These are phyloP conservation scores for Aspergillus coremiiformis DNA, from an alignment of 495 filamentous ascomycete species.

Conservation along the genomic window DNA sequence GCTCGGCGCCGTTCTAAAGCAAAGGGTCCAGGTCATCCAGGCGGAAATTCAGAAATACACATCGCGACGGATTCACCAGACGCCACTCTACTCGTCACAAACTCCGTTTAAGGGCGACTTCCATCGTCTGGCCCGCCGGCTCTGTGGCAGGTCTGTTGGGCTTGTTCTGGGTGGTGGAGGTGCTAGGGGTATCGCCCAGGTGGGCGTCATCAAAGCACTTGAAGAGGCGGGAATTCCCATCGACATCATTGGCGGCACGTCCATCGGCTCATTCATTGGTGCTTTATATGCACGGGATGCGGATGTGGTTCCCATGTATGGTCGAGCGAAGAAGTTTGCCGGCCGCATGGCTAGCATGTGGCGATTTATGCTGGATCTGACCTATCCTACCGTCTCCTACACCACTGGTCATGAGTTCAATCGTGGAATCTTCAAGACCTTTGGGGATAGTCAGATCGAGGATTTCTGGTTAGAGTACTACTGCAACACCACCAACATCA, in stretches of 20 bases:
- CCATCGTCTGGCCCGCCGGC: conserved; percentile 79
- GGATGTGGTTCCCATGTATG: conserved; percentile 94
- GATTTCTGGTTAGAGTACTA: conserved; percentile 99
- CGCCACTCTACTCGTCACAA: conserved; percentile 82
- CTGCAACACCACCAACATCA: conserved; percentile 98
- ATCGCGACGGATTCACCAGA: conserved; percentile 73
- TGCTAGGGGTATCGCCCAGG: conserved; percentile 81
- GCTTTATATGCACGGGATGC: conserved; percentile 93
- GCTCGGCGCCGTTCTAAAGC: conserved; percentile 79
- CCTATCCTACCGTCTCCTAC: conserved; percentile 90
- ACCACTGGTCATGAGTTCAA: conserved; percentile 99
- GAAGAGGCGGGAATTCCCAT: conserved; percentile 96
- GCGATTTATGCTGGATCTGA: conserved; percentile 91
- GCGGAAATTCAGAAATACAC: conserved; percentile 98
- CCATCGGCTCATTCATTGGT: conserved; percentile 96
- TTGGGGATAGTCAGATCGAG: conserved; percentile 93
- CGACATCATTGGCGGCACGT: conserved; percentile 92
- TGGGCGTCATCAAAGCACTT: conserved; percentile 89
- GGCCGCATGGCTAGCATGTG: conserved; percentile 96
- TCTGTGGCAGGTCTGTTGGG: conserved; percentile 92
- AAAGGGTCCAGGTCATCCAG: conserved; percentile 88
- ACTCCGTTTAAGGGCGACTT: conserved; percentile 95
- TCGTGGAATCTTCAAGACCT: conserved; percentile 96
- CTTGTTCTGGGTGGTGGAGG: conserved; percentile 91
- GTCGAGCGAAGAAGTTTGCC: conserved; percentile 91